Base-by-base conservation (phyloP, 2,329 filamentous ascomycete species). In the Gnomoniopsis sp. region DNA sequence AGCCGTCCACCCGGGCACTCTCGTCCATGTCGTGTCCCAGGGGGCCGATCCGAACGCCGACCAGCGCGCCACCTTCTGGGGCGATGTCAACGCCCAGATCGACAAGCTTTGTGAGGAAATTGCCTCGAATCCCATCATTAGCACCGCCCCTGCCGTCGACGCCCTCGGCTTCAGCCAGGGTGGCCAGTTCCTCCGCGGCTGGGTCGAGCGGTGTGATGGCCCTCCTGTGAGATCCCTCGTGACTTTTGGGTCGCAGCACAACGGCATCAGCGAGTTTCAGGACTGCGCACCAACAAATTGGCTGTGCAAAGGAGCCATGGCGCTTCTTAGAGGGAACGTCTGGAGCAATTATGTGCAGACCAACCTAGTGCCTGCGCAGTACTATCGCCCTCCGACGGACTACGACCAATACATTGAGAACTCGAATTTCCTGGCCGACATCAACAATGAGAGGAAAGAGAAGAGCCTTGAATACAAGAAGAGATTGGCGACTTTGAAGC, bases 111-210 rank as follows among this genome's bases (percentile, higher is more conserved):
- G 95, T 82, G 78, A 77, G n/a, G 86, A 88, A 66, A 83, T 98
- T 46, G 82, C 88, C 59, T 70, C 81, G 0, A 85, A 97, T 70
- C 88, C 88, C 1, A 90, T 96, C 71, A 84, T 97, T 17, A 88
- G 88, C 58, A 90, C 88, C 7, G 90, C 90, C 0, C 89, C 90
- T 0, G 91, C 88, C 63, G 81, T 97, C 70, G 95, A 98, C 74
- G 93, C 93, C 36, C 77, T 99, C 38, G 95, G 95, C 30, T 97
- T 99, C 79, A 95, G 90, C 15, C 95, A 99, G 74, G 95, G 95
- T 63, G 95, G 95, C 1, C 91, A 96, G 72, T 97, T 99, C 77
- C 83, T 99, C n/a, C 87, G 95, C 60, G 95, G 83, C 23, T 93
- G 96, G 71, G 79, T 96, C 64, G 87, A 99, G 79, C 84, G 91